Evolutionary conservation across 1,139 yeast species (phyloP), one percentile per base, ranked within the genome.

Genomic region (Candida neerlandica): DNA sequence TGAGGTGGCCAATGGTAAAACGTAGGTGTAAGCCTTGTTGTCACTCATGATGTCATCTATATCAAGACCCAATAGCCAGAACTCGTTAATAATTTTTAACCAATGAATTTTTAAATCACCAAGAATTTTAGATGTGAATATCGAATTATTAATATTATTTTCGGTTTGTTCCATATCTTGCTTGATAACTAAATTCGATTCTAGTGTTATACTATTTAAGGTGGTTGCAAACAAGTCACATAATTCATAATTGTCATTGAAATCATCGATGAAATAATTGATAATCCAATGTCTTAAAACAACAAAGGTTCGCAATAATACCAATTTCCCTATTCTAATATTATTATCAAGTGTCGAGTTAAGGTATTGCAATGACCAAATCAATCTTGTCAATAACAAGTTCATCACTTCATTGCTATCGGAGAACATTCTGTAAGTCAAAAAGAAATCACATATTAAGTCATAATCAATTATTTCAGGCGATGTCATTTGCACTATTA

Each of bases 211-310:
- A 42, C 69, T 67, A 60, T 86, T 86, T 44, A 86, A 60, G 34
- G 76, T 75, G n/a, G 63, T 56, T 2, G 80, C 68, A 55, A 85
- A 81, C 11, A 65, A 54, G 44, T 70, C 73, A 57, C 91, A 75
- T 37, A 86, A 60, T 19, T 65, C 60, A 3, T 58, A 58, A 54
- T 82, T 74, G 11, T 74, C 60, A 43, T 82, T 70, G 60, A 86
- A 87, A 61, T 87, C 94, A 58, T 86, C 89, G 41, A 80, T 73
- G 58, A 85, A 87, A 62, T 86, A 86, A 63, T 87, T 92, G 53
- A 89, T 69, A 30, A 94, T 69, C 96, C 98, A 94, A 67, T 90
- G 96, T 59, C 98, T 79, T 44, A 94, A 61, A 33, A 89, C 85
- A 37, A 90, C 97, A 71, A 92, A 94, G 0, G 96, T 86, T 57